Evolutionary conservation across 257 asterid species (phyloP), one percentile per base, ranked within the genome.

Genomic region (Agastache rugosa): DNA sequence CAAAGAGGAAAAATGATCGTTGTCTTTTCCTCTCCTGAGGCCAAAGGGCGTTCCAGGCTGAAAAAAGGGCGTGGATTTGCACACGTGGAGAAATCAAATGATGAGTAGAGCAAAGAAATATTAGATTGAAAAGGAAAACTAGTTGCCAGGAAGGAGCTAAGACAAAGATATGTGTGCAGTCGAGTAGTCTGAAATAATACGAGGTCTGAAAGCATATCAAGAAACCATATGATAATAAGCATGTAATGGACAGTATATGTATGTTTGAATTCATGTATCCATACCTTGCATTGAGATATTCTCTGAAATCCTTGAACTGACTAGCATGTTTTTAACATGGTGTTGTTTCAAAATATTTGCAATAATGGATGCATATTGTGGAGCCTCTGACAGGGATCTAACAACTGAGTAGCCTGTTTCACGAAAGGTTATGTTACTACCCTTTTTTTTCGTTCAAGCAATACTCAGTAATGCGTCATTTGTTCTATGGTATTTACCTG

Each of bases 11-110:
- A 77, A 95, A 92, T 0, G 99, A 91, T 59, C 98, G 85, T 72
- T 95, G 99, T 63, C 99, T 82, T 80, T 95, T 95, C 84, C 97
- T 85, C 84, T 95, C 98, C 75, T 77, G 91, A 0, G 99, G 97
- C 99, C 99, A 95, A 39, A 95, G 98, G 8, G 98, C 85, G 39
- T 92, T 88, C 99, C 99, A 95, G 44, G 99, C 99, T 95, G 89
- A 71, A 77, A 5, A 74, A 61, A 67, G 74, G 60, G 31, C 19
- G 16, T 2, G 23, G 56, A 42, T 54, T 63, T 77, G 14, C 48
- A 42, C 48, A 12, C 11, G 16, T 9, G 22, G 6, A 53, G 11
- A 54, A 19, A 20, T 27, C 41, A 27, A 11, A 56, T 41, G 3
- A 50, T 7, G 25, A 50, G 2, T 25, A 12, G 22, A 65, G 35